Conservation (phyloP, 1,284 basidiomycete species). For the Cryptococcus jaspeensis region DNA sequence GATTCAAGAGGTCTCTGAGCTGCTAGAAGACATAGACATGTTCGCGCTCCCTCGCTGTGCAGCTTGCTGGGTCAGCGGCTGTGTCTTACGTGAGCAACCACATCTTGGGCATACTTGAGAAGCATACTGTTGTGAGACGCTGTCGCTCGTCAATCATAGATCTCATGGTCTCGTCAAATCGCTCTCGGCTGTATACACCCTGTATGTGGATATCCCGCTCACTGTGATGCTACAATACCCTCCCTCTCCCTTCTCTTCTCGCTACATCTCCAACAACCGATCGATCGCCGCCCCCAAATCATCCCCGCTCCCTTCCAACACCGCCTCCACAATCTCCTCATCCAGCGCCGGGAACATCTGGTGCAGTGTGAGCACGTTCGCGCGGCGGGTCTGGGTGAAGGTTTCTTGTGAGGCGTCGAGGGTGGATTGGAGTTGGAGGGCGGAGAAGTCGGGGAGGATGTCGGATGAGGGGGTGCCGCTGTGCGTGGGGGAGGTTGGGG, state of each 20-base stretch:
- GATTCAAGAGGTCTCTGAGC: too few relatives aligned
- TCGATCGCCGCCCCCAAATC: conserved; percentile 89
- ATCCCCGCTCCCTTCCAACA: conserved; percentile 80
- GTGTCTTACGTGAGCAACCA: too few relatives aligned
- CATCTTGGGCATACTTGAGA: too few relatives aligned
- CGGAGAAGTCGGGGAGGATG: conserved; percentile 28
- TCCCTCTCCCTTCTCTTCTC: neutral
- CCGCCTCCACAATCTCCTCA: conserved; percentile 75
- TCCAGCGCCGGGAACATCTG: conserved; percentile 86
- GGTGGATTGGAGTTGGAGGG: conserved; percentile 27
- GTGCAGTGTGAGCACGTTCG: conserved; percentile 62
- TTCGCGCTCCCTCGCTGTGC: too few relatives aligned
- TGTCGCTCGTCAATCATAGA: neutral
- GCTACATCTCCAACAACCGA: conserved; percentile 37
- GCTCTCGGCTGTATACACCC: neutral
- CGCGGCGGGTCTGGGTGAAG: conserved; percentile 32
- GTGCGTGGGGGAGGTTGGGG: neutral
- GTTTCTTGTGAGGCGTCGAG: conserved; percentile 38
- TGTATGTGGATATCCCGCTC: neutral
- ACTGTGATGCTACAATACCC: neutral
- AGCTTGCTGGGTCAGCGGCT: too few relatives aligned
- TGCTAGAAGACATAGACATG: too few relatives aligned
- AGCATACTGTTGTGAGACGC: too few relatives aligned
- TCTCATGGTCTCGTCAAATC: neutral
- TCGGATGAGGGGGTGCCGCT: conserved; percentile 26